A percentile compares a stretch with the other conserved stretches of the same genome.
These are phyloP conservation scores for Plasmodium yoelii DNA, from an alignment of 169 alveolate genomes.

Conservation along the genomic window DNA sequence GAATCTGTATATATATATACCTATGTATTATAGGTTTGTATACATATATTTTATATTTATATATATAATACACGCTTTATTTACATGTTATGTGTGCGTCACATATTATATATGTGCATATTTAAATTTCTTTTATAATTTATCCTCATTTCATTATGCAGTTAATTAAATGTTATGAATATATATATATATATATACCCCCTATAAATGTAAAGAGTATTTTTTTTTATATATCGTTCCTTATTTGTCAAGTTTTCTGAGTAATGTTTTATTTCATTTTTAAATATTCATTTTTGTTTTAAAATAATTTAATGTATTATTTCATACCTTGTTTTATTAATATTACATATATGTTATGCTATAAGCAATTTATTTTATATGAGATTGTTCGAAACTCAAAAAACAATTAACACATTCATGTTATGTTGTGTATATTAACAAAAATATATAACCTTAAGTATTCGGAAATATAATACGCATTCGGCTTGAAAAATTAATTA, in stretches of 20 bases:
- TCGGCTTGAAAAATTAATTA: too few species aligned
- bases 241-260: conserved; percentile 39
- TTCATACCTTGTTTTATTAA: conserved; percentile 35
- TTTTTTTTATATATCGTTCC: conserved; percentile 21
- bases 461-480: too few species aligned
- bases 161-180: conserved; percentile 29
- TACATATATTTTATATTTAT: neutral
- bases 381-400: conserved; percentile 45
- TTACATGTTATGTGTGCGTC: neutral
- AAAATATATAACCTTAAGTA: neutral
- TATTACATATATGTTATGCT: conserved; percentile 22
- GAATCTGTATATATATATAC: neutral
- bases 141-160: conserved; percentile 8
- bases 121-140: conserved; percentile 15
- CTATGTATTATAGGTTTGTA: neutral
- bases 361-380: conserved; percentile 29
- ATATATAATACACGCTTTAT: neutral
- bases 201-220: conserved; percentile 12
- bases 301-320: conserved; percentile 13
- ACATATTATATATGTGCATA: neutral
- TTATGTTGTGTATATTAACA: neutral
- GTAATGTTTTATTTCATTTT: conserved; percentile 46
- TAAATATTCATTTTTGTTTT: conserved; percentile 45
- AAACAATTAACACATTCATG: conserved; percentile 22
- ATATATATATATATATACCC: neutral